Conservation (phyloP, 2,329 filamentous ascomycete genomes). For the Teratosphaeria viscida region DNA sequence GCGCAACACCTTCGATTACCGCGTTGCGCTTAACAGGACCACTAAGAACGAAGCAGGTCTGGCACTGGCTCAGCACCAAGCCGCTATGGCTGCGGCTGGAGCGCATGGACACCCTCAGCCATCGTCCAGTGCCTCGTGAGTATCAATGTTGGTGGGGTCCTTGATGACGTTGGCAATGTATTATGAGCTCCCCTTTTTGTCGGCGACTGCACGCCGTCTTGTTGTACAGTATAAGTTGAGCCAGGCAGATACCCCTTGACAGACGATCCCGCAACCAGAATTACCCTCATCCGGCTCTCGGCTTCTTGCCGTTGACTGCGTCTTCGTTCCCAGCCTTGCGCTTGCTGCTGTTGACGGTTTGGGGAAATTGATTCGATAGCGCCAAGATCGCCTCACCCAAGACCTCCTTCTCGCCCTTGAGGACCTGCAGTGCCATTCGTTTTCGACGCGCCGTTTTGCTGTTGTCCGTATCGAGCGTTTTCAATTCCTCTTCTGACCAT, state of each 20-base stretch:
- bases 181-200: not conserved
- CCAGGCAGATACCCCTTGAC: not conserved
- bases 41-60: not conserved
- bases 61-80: slow-evolving; percentile 6
- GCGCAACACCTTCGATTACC: slow-evolving; percentile 59
- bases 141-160: slow-evolving; percentile 1
- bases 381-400: slow-evolving; percentile 41
- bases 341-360: not conserved
- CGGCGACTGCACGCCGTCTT: not conserved
- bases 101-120: slow-evolving; percentile 1
- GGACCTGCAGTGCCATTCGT: slow-evolving; percentile 54
- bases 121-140: slow-evolving; percentile 1
- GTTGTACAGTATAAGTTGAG: not conserved
- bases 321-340: slow-evolving; percentile 1
- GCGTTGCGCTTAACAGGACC: slow-evolving; percentile 30
- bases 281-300: not conserved
- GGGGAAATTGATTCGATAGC: slow-evolving; percentile 1
- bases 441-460: not conserved
- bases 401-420: slow-evolving; percentile 62
- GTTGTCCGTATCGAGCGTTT: not conserved
- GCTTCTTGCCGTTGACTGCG: not conserved
- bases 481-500: not conserved
- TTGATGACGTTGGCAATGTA: not conserved
- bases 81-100: slow-evolving; percentile 3
- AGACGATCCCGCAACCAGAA: not conserved